Evolutionary conservation across 257 asterid genomes (phyloP), one percentile per base, ranked within the genome.

Genomic region (Gynochthodes officinalis): DNA sequence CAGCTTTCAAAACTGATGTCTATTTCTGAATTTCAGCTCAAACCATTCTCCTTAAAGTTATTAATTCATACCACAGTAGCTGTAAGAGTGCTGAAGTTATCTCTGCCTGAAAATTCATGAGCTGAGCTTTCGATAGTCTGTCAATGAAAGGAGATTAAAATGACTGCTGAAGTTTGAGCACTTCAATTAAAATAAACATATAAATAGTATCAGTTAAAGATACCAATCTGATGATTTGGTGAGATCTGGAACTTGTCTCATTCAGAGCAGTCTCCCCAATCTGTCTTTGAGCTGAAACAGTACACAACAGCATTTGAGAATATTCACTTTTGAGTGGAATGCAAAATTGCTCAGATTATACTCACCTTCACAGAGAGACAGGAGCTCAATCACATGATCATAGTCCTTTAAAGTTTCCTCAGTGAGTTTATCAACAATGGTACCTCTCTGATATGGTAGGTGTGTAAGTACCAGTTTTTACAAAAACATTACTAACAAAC

Each of bases 171-270:
- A 32, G 19, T n/a, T 39, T 67, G 43, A 32, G 62, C 54, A 64
- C 54, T 28, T 23, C 12, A 71, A 37, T 30, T n/a, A 9, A 50
- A 50, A 21, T 40, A 42, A 32, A 40, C 72, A 76, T 7, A 49
- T 5, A 2, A n/a, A 42, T 4, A 40, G 13, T 15, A 35, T 43
- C 2, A 55, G 69, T 21, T 44, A 44, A 57, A 79, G 73, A 11
- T 88, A 95, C 99, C 95, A 95, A 80, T 90, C 96, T 80, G 55
- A 95, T 87, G 39, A 95, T 92, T 86, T 95, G 99, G 80, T 95
- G 99, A 79, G 99, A 95, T 83, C 99, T 86, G 60, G 99, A 95
- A 86, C 98, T 92, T 74, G 84, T 86, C 80, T 95, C 99, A 42
- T 95, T 95, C 12, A 90, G 92, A 73, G 87, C 79, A 0, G 99